Conservation (phyloP, 176 grass and related monocot species). For the Puccinellia tenuiflora region DNA sequence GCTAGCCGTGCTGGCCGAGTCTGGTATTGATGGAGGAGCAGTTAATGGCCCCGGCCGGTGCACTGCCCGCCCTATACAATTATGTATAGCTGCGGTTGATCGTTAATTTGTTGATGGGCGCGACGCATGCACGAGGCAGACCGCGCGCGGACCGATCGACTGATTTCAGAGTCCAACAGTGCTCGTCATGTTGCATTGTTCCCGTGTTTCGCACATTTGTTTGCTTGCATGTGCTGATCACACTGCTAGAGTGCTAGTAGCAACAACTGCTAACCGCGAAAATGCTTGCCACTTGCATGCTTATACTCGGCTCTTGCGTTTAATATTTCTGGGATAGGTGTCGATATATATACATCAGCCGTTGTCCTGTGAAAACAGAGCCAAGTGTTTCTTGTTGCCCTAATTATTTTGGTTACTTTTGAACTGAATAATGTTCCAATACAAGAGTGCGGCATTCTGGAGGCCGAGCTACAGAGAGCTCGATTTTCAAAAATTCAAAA, state of each 20-base stretch:
- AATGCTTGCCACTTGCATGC: not conserved
- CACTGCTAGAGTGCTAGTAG: no score
- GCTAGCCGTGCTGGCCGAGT: no score
- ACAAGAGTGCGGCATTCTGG: no score
- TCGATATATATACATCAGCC: not conserved
- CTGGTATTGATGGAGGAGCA: not conserved
- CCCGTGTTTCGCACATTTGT: not conserved
- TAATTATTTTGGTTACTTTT: not conserved
- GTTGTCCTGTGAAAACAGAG: not conserved
- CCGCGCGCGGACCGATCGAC: no score
- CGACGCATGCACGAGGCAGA: not conserved
- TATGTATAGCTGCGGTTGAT: not conserved
- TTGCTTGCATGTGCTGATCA: not conserved
- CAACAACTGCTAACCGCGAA: no score
- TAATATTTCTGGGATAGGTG: not conserved
- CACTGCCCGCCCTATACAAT: not conserved
- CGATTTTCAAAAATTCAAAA: no score
- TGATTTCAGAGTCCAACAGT: not conserved
- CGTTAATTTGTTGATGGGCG: not conserved
- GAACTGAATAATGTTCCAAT: no score
- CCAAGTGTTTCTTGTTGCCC: not conserved
- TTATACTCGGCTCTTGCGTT: not conserved
- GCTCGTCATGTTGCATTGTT: not conserved
- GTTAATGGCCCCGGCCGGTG: slow-evolving; percentile 2
- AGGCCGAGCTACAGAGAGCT: no score